Evolutionary conservation across 139 green algal species (phyloP), one percentile per base, ranked within the genome.

Genomic region (Zygnema cylindricum): DNA sequence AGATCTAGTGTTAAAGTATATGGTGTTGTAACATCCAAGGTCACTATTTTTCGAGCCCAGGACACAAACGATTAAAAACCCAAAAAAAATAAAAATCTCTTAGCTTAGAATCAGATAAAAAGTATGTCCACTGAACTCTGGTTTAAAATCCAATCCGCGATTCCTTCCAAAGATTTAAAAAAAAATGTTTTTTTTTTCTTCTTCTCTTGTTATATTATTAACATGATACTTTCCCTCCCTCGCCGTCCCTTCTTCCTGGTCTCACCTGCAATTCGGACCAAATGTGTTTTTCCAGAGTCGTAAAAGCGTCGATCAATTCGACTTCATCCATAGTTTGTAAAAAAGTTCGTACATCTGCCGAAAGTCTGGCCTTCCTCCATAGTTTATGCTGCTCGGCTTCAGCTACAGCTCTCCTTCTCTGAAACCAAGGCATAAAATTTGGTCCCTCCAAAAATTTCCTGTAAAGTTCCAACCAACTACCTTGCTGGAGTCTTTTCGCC

Each of bases 401-500:
- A 35, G 86, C 86, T 1, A 69, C 79, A 1, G 79, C 82, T 21
- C 91, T 92, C 55, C 88, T 90, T 43, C 89, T 71, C 38, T 90
- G 84, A n/a, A 98, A 94, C 95, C 95, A 98, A 57, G 83, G 43
- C 41, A 49, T 42, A 81, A 98, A 96, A 89, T 96, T 95, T 75
- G 92, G 83, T 16, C 76, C 91, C 16, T 86, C 82, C 39, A 96
- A 43, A 77, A 98, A 97, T 30, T 92, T 86, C 1, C 77, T 57
- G 88, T 97, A 98, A 79, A 98, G 93, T 42, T 92, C 76, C 33
- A 93, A 78, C 87, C 90, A 92, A 43, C 55, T 86, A 69, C 76
- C 0, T n/a, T 35, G 76, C 42, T 93, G 55, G 32, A 90, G 69
- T 39, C 93, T 85, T 54, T 90, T 77, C 1, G 89, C 71, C 0